Percentiles rank a stretch among this genome's conserved stretches.
phyloP scores from a whole-genome alignment of 2,329 filamentous ascomycete species.

The Sphaerulina musiva region DNA sequence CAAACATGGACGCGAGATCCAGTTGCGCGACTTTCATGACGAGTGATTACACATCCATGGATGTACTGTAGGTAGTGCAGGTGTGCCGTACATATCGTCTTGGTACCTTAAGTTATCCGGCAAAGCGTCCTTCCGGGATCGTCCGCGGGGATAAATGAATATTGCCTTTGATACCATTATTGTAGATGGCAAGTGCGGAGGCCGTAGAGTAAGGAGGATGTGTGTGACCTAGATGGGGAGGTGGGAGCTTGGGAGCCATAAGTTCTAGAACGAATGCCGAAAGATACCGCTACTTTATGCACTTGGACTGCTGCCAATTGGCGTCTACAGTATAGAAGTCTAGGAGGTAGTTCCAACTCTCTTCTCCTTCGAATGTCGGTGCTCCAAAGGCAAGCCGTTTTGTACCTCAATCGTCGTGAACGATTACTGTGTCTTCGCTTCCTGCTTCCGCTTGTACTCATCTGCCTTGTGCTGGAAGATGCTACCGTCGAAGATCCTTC shows the following conservation, averaged over 20 bases:
- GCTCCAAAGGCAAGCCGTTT: background rate
- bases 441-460: slow-evolving; percentile 27
- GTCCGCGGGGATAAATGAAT: too few relatives aligned
- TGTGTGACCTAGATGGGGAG: too few relatives aligned
- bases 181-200: too few relatives aligned
- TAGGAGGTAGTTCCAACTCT: background rate
- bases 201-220: too few relatives aligned
- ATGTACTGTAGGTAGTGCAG: too few relatives aligned
- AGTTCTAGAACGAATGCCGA: background rate
- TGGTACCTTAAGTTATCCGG: too few relatives aligned
- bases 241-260: too few relatives aligned
- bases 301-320: background rate
- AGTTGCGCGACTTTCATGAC: background rate
- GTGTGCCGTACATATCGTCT: too few relatives aligned
- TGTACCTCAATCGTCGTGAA: background rate
- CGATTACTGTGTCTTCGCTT: background rate
- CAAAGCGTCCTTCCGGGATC: too few relatives aligned
- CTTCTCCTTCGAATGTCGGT: background rate
- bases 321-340: background rate
- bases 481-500: slow-evolving; percentile 49
- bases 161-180: too few relatives aligned
- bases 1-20: background rate
- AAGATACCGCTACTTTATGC: background rate
- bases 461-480: slow-evolving; percentile 43
- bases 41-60: background rate